Evolutionary conservation across 768 basidiomycete species (phyloP), one percentile per base, ranked within the genome.

Genomic region (Chlorophyllum brunneum): DNA sequence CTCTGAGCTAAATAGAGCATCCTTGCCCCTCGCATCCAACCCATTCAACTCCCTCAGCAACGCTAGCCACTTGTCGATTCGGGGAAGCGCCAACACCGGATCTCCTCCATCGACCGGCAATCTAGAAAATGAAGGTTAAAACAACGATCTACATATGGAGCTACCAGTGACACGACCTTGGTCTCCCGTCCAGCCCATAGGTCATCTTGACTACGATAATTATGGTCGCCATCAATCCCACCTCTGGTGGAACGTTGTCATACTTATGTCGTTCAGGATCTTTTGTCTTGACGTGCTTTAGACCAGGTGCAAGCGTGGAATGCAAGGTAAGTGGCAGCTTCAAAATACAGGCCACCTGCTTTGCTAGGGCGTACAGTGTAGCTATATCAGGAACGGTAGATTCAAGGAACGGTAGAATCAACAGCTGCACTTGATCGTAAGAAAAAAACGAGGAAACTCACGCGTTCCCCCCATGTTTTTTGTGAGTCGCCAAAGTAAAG

Each of bases 141-240:
- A 60, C 54, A 60, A 54, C 36, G 50, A 56, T 29, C 27, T 15
- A 27, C 33, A 22, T 24, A 53, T 54, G 54, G 54, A 34, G 33
- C 41, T 36, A 41, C 16, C 22, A 27, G 30, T 39, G 62, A n/a
- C n/a, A n/a, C n/a, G n/a, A 83, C 88, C 88, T 79, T 48, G 60
- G 51, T 56, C 70, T 71, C 24, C 83, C 89, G 63, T 94, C 92
- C 24, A 94, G 62, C 0, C 92, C 94, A 60, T 94, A 94, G 22
- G 85, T 78, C 76, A 95, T 76, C 70, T 94, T 95, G 59, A 94
- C 72, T 30, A 84, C 82, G 9, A 92, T 75, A 10, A 93, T 74
- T 42, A 79, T 77, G 11, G 72, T 73, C 2, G 79, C 81, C 38
- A 80, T 63, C 20, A 91, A 68, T 2, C 78, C 76, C 43, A 86